Evolutionary conservation across 164 flowering plant species (phyloP).

Genomic region (Piper betle): DNA sequence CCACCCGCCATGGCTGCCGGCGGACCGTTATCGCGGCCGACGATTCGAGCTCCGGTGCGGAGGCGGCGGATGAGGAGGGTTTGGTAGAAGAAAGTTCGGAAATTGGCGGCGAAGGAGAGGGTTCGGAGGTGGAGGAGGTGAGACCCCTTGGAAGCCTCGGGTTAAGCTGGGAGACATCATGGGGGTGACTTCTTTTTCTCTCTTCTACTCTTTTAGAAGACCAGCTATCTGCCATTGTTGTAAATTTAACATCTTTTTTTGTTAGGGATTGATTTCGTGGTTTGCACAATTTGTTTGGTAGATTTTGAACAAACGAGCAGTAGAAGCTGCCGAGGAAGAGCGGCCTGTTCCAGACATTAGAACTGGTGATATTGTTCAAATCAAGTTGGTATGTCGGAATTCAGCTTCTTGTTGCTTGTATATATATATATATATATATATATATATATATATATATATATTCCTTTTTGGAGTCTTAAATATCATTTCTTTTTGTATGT

Average conservation of each 20-base stretch:
- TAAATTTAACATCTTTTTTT: neutral
- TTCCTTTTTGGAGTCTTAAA: too few relatives aligned
- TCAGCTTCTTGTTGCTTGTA: neutral
- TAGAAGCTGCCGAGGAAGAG: slow-evolving; percentile 55
- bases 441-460: too few relatives aligned
- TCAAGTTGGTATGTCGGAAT: slow-evolving; percentile 49
- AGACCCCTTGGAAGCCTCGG: slow-evolving; percentile 34
- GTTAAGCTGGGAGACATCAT: slow-evolving; percentile 77
- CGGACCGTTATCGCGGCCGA: slow-evolving; percentile 34
- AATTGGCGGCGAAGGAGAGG: slow-evolving; percentile 9
- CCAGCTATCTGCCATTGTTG: too few relatives aligned
- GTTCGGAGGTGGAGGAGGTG: slow-evolving; percentile 15
- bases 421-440: too few relatives aligned
- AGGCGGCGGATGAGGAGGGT: slow-evolving; percentile 12
- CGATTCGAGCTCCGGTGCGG: slow-evolving; percentile 23
- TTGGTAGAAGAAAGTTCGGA: slow-evolving; percentile 8
- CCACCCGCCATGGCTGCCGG: neutral
- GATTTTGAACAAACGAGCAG: slow-evolving; percentile 70
- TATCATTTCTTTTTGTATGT: too few relatives aligned
- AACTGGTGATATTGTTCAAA: slow-evolving; percentile 76
- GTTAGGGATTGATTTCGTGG: neutral
- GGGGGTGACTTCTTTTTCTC: slow-evolving; percentile 47
- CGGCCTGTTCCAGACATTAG: slow-evolving; percentile 70
- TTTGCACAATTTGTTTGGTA: neutral
- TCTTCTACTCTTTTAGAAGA: neutral